Percentiles rank a stretch among this genome's conserved stretches.
phyloP scores from a whole-genome alignment of 352 stramenopile genomes.

The Thraustochytrium striatum region DNA sequence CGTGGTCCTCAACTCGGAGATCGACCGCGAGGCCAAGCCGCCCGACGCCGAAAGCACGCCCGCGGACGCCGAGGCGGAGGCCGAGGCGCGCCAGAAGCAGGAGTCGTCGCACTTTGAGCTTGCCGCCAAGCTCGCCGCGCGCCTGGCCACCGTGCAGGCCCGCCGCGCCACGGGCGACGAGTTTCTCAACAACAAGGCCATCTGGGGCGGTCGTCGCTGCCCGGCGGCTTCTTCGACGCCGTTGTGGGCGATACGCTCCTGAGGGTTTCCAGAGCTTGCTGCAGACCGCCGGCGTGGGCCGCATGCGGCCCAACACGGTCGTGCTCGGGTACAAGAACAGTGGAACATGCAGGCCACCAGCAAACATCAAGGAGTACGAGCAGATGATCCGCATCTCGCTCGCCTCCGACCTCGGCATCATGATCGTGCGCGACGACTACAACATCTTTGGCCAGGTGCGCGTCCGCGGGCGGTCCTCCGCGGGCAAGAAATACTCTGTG shows the following conservation, averaged over 20 bases:
- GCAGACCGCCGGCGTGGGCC: conserved; percentile 64
- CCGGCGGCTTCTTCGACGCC: conserved; percentile 28
- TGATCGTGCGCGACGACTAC: conserved; percentile 49
- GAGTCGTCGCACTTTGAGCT: conserved; percentile 22
- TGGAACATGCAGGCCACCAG: too few relatives aligned
- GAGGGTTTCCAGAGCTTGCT: conserved; percentile 66
- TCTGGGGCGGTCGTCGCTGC: conserved; percentile 4
- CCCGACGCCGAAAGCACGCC: neutral
- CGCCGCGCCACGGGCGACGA: conserved; percentile 58
- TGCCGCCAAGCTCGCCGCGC: conserved; percentile 10
- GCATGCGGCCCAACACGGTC: conserved; percentile 70
- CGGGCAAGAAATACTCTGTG: conserved; percentile 2
- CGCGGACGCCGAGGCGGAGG: conserved; percentile 4
- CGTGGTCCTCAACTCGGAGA: conserved; percentile 56
- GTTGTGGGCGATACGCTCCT: conserved; percentile 60
- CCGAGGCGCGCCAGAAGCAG: neutral
- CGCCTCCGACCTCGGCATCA: conserved; percentile 36
- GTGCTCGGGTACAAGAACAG: conserved; percentile 59
- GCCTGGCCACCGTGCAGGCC: conserved; percentile 50
- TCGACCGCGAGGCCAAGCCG: neutral
- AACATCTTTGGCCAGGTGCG: conserved; percentile 21
- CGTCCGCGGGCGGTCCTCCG: neutral
- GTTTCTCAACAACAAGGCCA: conserved; percentile 50
- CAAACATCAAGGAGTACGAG: conserved; percentile 49
- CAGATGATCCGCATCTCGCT: conserved; percentile 47